A percentile compares a stretch with the other conserved stretches of the same genome.
phyloP scores from a whole-genome alignment of 768 basidiomycete species.

The Scleroderma bovista region DNA sequence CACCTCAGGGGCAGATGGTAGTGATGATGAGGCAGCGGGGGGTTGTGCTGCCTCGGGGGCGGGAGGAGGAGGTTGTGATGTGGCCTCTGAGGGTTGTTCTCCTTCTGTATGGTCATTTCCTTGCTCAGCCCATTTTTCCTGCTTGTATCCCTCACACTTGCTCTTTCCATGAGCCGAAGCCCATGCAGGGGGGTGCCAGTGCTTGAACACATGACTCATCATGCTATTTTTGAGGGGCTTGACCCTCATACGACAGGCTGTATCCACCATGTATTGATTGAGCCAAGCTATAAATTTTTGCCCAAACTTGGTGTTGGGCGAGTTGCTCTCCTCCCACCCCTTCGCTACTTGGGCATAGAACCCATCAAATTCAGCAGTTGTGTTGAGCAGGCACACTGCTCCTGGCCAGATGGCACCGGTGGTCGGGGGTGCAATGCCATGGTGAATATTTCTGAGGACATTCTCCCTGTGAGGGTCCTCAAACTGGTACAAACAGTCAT shows the following conservation, averaged over 20 bases:
- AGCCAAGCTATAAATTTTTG: not conserved
- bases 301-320: not conserved
- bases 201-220: not conserved
- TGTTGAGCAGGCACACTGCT: not conserved
- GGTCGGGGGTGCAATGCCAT: not conserved
- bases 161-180: not conserved
- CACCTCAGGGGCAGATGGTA: too few species aligned
- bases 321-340: not conserved
- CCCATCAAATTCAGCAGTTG: not conserved
- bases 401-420: not conserved
- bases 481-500: not conserved
- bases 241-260: not conserved
- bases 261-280: not conserved
- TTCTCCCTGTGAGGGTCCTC: not conserved
- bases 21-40: too few species aligned
- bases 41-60: too few species aligned
- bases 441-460: not conserved
- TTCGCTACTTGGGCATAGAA: not conserved
- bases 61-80: too few species aligned
- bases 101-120: too few species aligned
- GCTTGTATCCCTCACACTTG: not conserved
- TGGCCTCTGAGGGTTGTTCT: too few species aligned
- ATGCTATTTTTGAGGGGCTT: not conserved
- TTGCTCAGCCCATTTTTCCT: too few species aligned
- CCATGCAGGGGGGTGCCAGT: not conserved